Percentiles rank a stretch among this genome's conserved stretches.
Evolutionary conservation across 257 asterid species (phyloP).

Genomic region (Nicotiana tabacum): DNA sequence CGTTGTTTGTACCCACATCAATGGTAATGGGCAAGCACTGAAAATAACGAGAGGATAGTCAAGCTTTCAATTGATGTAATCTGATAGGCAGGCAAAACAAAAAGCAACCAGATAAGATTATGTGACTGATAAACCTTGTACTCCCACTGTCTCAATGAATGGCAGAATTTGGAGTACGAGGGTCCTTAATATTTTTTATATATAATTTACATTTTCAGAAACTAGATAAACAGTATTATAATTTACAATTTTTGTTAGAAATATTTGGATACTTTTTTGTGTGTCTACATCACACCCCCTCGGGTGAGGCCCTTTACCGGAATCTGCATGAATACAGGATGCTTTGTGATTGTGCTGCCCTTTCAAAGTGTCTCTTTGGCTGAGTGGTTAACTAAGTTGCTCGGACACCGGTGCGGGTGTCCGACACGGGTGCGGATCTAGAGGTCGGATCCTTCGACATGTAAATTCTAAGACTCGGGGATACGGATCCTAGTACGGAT

Average conservation of each 20-base stretch:
- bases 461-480: no score
- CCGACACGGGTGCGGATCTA: no score
- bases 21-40: conserved; percentile 87
- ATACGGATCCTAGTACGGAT: no score
- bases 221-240: neutral
- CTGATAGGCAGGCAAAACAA: neutral
- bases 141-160: neutral
- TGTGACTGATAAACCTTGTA: neutral
- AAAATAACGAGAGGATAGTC: neutral
- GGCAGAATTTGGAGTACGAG: neutral
- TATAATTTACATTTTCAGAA: neutral
- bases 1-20: conserved; percentile 82
- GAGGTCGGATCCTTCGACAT: no score
- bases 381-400: conserved; percentile 32
- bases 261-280: neutral
- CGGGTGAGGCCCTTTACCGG: no score
- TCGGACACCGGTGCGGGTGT: no score
- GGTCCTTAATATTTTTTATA: neutral
- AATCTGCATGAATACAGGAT: no score
- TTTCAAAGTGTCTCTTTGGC: conserved; percentile 33
- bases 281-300: neutral
- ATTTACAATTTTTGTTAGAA: neutral
- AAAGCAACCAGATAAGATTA: neutral
- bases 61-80: neutral
- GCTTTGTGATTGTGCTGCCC: no score